Evolutionary conservation across 495 filamentous ascomycete species (phyloP), one percentile per base, ranked within the genome.

Genomic region (Ascodesmis nigricans): DNA sequence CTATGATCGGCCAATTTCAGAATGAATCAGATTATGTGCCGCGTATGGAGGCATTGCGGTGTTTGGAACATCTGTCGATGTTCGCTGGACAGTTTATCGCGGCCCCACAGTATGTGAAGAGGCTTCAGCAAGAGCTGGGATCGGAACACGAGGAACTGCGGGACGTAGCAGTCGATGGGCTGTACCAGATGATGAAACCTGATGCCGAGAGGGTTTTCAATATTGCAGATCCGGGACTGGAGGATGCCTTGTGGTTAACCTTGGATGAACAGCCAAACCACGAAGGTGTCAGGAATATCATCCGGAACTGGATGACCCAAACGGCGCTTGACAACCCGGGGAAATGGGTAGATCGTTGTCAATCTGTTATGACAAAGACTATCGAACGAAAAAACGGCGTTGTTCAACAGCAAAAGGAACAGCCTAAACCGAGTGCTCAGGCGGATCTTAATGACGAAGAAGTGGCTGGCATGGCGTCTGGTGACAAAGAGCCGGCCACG

Each of bases 121-220:
- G 71, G 1, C 54, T 95, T 15, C 82, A 93, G 50, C 65, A 62
- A 9, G 71, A 81, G 41, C 64, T 93, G 27, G 64, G 67, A 19
- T 79, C 77, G 5, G 55, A 65, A 16, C 61, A 70, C 41, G 53
- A 61, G 1, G 61, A 72, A 29, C 66, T 92, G 30, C 64, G 75
- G 35, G 71, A 83, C 42, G 71, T 78, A 29, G 79, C 82, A 11
- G 66, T 92, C 9, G 78, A 90, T 52, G 83, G 79, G 11, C 58
- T 99, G 5, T 87, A 83, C 47, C 91, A 90, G 36, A 58, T 95
- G 15, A 92, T 99, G 82, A 83, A 91, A 50, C 65, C 80, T 29
- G 72, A 93, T 55, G 75, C 83, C 1, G 62, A 74, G 33, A 67
- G 75, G 23, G 79, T 93, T 13, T 62, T 93, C 8, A 49, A 61